Percentiles rank a stretch among this genome's conserved stretches.
Evolutionary conservation across 441 rosid genomes (phyloP).

Genomic region (Aquilaria agallochum): DNA sequence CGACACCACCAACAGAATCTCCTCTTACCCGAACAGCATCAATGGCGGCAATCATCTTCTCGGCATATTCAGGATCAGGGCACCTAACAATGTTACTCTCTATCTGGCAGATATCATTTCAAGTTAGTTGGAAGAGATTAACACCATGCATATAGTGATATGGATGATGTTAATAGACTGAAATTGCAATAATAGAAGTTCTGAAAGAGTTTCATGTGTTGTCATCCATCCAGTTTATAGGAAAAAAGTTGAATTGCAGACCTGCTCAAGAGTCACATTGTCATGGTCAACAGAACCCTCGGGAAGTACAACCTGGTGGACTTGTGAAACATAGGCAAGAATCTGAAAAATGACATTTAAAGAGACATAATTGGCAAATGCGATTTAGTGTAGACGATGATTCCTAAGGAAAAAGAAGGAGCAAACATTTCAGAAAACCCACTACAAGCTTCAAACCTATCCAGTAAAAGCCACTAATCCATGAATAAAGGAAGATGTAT

Average conservation of each 20-base stretch:
- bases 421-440: background rate
- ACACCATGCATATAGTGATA: background rate
- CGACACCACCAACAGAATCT: slow-evolving; percentile 94
- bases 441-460: no score
- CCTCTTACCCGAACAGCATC: slow-evolving; percentile 81
- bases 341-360: slow-evolving; percentile 35
- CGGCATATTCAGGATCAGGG: slow-evolving; percentile 92
- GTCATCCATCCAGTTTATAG: no score
- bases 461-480: background rate
- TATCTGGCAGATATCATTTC: slow-evolving; percentile 41
- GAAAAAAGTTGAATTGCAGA: slow-evolving; percentile 14
- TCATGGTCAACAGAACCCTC: slow-evolving; percentile 66
- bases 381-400: no score
- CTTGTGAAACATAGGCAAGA: slow-evolving; percentile 95
- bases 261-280: slow-evolving; percentile 75
- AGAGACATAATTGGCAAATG: no score
- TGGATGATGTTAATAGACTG: background rate
- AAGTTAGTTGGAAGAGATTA: slow-evolving; percentile 8
- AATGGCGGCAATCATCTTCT: slow-evolving; percentile 93
- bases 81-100: slow-evolving; percentile 95
- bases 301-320: slow-evolving; percentile 78
- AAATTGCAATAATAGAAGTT: background rate
- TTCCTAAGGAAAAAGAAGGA: background rate
- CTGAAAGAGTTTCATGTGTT: no score
- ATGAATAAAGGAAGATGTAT: slow-evolving; percentile 1